Conservation (phyloP, 2,329 filamentous ascomycete genomes). For the Neocucurbitaria cava region DNA sequence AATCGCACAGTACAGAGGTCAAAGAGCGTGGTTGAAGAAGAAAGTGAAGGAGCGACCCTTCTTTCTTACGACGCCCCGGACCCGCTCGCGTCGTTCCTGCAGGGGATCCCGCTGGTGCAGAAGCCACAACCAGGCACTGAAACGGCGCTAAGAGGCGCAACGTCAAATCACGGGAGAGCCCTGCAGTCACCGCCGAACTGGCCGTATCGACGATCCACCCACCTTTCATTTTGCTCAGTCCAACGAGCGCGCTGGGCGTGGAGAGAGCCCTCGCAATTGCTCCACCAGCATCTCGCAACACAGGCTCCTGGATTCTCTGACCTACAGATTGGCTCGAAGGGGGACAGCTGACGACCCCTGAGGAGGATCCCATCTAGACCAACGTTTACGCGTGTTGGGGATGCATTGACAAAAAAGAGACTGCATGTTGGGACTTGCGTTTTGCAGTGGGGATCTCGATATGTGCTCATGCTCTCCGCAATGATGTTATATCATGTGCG, state of each 20-base stretch:
- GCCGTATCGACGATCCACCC: slow-evolving; percentile 8
- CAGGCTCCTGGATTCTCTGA: not conserved
- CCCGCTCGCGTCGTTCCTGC: slow-evolving; percentile 12
- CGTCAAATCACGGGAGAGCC: slow-evolving; percentile 28
- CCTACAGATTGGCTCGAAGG: slow-evolving; percentile 3
- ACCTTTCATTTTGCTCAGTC: slow-evolving; percentile 4
- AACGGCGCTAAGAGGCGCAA: slow-evolving; percentile 22
- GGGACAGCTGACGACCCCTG: slow-evolving; percentile 8
- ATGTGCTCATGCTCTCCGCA: not conserved
- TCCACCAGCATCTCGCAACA: slow-evolving; percentile 1
- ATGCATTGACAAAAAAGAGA: slow-evolving; percentile 4
- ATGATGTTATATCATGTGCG: not conserved
- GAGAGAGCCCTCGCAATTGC: slow-evolving; percentile 8
- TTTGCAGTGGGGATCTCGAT: slow-evolving; percentile 3
- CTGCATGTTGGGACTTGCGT: slow-evolving; percentile 13
- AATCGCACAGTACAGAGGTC: slow-evolving; percentile 16
- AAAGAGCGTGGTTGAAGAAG: slow-evolving; percentile 18
- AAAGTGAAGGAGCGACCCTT: slow-evolving; percentile 14
- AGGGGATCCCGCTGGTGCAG: slow-evolving; percentile 28
- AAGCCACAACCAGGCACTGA: slow-evolving; percentile 28
- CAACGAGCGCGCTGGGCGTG: slow-evolving; percentile 11
- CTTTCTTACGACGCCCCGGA: slow-evolving; percentile 18
- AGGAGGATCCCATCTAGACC: slow-evolving; percentile 36
- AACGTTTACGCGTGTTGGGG: slow-evolving; percentile 22
- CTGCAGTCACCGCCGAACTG: slow-evolving; percentile 11